Evolutionary conservation across 2,329 filamentous ascomycete species (phyloP).

Genomic region (Monascus ruber): DNA sequence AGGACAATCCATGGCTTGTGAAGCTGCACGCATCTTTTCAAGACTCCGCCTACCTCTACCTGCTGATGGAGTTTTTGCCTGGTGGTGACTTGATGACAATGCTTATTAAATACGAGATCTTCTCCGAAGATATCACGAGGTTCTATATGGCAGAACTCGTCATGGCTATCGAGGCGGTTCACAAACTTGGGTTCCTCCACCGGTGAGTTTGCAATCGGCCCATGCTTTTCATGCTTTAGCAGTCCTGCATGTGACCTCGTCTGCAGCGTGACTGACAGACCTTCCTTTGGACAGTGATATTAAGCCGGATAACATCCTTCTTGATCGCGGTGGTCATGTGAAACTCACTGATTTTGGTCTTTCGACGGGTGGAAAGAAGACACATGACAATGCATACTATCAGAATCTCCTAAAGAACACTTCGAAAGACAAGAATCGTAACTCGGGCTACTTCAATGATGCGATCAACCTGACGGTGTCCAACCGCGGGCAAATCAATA

Average conservation of each 20-base stretch:
- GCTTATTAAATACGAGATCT: constrained; percentile 99
- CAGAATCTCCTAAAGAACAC: constrained; percentile 85
- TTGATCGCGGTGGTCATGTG: constrained; percentile 91
- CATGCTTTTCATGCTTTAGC: too few relatives aligned
- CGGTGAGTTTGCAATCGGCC: constrained; percentile 49
- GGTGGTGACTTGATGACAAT: constrained; percentile 99
- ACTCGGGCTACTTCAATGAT: constrained; percentile 80
- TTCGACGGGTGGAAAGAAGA: constrained; percentile 93
- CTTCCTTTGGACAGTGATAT: constrained; percentile 58
- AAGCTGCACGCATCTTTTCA: constrained; percentile 98
- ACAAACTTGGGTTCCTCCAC: constrained; percentile 96
- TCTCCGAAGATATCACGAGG: constrained; percentile 94
- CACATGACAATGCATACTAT: constrained; percentile 97
- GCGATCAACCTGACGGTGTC: constrained; percentile 97
- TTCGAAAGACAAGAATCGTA: constrained; percentile 64
- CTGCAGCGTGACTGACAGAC: constrained; percentile 13
- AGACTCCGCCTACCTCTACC: constrained; percentile 90
- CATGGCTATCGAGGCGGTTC: constrained; percentile 94
- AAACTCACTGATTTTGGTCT: constrained; percentile 97
- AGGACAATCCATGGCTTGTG: constrained; percentile 97
- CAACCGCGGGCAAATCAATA: constrained; percentile 96
- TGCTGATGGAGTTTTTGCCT: constrained; percentile 98
- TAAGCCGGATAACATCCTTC: constrained; percentile 96
- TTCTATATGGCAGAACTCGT: constrained; percentile 99
- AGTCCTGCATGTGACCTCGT: too few relatives aligned